These are phyloP conservation scores for Climacium dendroides DNA, from an alignment of 225 moss, liverwort and hornwort species.

Conservation along the genomic window DNA sequence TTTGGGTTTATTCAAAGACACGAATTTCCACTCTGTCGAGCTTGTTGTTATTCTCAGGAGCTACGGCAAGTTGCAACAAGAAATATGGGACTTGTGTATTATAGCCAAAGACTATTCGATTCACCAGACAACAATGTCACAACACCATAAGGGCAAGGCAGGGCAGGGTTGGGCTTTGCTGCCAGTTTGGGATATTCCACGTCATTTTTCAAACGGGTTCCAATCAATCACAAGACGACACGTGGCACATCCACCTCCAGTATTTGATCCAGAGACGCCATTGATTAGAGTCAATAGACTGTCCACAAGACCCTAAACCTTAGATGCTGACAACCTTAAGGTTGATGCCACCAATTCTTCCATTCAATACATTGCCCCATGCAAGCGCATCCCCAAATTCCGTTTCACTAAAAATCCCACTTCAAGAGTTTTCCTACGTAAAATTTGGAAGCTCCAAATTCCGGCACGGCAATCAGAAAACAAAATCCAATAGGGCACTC, in stretches of 20 bases:
- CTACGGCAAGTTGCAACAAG: not conserved
- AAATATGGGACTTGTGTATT: not conserved
- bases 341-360: not conserved
- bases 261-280: not conserved
- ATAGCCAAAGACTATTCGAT: not conserved
- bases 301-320: not conserved
- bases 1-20: not conserved
- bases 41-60: not conserved
- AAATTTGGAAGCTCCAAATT: not conserved
- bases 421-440: not conserved
- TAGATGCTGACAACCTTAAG: not conserved
- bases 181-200: not conserved
- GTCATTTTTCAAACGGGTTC: not conserved
- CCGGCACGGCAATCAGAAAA: not conserved
- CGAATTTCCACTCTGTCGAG: fast-evolving
- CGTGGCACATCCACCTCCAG: not conserved
- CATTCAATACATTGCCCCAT: not conserved
- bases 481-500: not conserved
- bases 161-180: not conserved
- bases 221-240: not conserved
- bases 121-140: not conserved
- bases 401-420: not conserved
- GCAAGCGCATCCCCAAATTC: not conserved
- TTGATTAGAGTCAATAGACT: not conserved
- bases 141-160: not conserved